Evolutionary conservation across 2,329 filamentous ascomycete genomes (phyloP).

Genomic region (Alternaria solani): DNA sequence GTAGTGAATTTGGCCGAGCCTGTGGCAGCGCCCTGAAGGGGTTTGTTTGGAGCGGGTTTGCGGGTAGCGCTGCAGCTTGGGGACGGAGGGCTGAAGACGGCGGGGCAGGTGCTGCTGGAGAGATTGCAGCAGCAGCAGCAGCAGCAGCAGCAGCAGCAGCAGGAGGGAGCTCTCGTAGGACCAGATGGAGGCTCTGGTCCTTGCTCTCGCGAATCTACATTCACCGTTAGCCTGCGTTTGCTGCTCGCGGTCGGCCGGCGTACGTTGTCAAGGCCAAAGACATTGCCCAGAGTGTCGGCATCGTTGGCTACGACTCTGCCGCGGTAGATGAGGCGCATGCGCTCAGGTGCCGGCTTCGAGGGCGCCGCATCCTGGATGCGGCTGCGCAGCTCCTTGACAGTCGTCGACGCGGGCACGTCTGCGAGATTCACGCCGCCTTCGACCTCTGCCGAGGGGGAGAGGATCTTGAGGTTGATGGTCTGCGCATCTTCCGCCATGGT

Average conservation of each 20-base stretch:
- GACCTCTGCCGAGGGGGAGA: slow-evolving; percentile 51
- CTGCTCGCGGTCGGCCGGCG: slow-evolving; percentile 25
- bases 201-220: slow-evolving; percentile 45
- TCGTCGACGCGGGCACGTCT: slow-evolving; percentile 50
- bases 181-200: slow-evolving; percentile 50
- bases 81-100: slow-evolving; percentile 44
- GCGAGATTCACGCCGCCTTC: slow-evolving; percentile 44
- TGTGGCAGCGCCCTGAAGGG: slow-evolving; percentile 42
- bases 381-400: slow-evolving; percentile 61
- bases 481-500: slow-evolving; percentile 36
- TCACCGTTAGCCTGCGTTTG: slow-evolving; percentile 21
- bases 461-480: slow-evolving; percentile 49
- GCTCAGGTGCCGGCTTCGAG: slow-evolving; percentile 44
- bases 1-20: slow-evolving; percentile 40
- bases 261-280: slow-evolving; percentile 62
- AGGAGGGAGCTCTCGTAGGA: slow-evolving; percentile 48
- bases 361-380: slow-evolving; percentile 61
- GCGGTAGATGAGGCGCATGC: slow-evolving; percentile 66
- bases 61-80: slow-evolving; percentile 20
- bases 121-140: slow-evolving; percentile 17
- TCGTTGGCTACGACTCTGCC: slow-evolving; percentile 63
- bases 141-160: too few species aligned
- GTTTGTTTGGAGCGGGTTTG: slow-evolving; percentile 39
- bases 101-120: slow-evolving; percentile 24
- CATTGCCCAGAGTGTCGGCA: slow-evolving; percentile 56